These are phyloP conservation scores for Rubroshorea leprosula DNA, from an alignment of 345 rosid species.

Conservation along the genomic window DNA sequence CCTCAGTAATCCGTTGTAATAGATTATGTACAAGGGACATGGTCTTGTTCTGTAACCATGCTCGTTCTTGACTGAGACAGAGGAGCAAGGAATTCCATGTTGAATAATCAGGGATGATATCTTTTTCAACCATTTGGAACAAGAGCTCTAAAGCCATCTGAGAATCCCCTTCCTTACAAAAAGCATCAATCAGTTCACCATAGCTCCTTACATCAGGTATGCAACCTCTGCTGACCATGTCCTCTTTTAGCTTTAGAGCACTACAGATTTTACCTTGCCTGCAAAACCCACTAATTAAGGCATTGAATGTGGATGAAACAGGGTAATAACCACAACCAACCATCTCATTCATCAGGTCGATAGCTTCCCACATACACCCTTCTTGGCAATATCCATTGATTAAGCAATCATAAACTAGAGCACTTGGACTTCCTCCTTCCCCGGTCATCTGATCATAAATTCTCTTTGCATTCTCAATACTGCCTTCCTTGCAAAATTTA, in stretches of 20 bases:
- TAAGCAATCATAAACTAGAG: constrained; percentile 50
- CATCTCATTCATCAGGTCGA: constrained; percentile 61
- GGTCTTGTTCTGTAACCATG: constrained; percentile 21
- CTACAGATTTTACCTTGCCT: constrained; percentile 44
- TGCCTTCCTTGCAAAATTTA: constrained; percentile 43
- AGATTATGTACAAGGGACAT: constrained; percentile 18
- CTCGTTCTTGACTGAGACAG: constrained; percentile 35
- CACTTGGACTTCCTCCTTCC: constrained; percentile 49
- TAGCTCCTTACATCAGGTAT: constrained; percentile 42
- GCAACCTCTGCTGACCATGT: constrained; percentile 57
- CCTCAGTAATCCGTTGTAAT: constrained; percentile 13
- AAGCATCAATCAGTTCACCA: constrained; percentile 32
- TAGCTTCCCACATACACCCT: constrained; percentile 35
- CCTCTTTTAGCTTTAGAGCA: constrained; percentile 56
- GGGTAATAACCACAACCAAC: constrained; percentile 39
- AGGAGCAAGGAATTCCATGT: constrained; percentile 52
- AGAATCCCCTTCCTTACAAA: constrained; percentile 39
- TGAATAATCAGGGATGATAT: constrained; percentile 43
- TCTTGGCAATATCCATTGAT: constrained; percentile 47
- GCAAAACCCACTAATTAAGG: constrained; percentile 50
- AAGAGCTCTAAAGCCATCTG: constrained; percentile 38
- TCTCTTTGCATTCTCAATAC: constrained; percentile 39
- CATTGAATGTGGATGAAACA: constrained; percentile 44
- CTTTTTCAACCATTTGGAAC: constrained; percentile 52
- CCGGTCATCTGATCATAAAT: constrained; percentile 44